Conservation (phyloP, 306 rosid genomes). For the Prunus padus region DNA sequence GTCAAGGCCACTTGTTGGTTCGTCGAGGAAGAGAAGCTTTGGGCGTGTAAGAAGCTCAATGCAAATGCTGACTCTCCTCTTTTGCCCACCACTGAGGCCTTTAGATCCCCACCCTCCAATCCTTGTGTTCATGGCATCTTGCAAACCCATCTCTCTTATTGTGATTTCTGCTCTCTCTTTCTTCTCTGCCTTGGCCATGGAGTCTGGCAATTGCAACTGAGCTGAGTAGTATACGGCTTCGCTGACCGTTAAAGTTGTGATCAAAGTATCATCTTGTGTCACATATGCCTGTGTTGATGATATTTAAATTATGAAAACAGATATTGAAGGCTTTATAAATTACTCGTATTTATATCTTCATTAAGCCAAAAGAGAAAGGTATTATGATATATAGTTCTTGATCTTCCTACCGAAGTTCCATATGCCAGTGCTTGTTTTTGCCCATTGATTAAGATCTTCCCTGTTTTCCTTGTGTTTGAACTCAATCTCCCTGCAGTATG, state of each 20-base stretch:
- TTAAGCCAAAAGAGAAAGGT: neutral
- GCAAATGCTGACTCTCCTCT: conserved; percentile 70
- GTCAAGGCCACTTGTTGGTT: conserved; percentile 76
- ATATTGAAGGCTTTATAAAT: too few relatives aligned
- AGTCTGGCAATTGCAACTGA: conserved; percentile 54
- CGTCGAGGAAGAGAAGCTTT: conserved; percentile 66
- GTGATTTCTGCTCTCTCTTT: conserved; percentile 61
- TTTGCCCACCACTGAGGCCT: conserved; percentile 73
- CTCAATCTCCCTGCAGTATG: conserved; percentile 47
- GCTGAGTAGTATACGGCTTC: conserved; percentile 78
- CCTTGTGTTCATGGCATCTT: conserved; percentile 52
- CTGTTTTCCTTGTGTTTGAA: conserved; percentile 33
- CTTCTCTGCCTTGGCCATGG: conserved; percentile 55
- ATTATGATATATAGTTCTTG: too few relatives aligned
- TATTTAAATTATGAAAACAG: too few relatives aligned
- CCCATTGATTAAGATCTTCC: conserved; percentile 44
- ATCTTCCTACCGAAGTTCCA: conserved; percentile 41
- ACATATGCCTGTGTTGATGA: conserved; percentile 38
- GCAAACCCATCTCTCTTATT: conserved; percentile 69
- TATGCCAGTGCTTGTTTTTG: conserved; percentile 34
- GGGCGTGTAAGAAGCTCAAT: conserved; percentile 63
- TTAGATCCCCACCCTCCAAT: conserved; percentile 61
- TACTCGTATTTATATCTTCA: too few relatives aligned
- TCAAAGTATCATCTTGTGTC: conserved; percentile 46
- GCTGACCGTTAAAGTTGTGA: conserved; percentile 36